A percentile compares a stretch with the other conserved stretches of the same genome.
These are phyloP conservation scores for Chytridiales sp. DNA, from an alignment of 371 early-diverging fungal species.

Conservation along the genomic window DNA sequence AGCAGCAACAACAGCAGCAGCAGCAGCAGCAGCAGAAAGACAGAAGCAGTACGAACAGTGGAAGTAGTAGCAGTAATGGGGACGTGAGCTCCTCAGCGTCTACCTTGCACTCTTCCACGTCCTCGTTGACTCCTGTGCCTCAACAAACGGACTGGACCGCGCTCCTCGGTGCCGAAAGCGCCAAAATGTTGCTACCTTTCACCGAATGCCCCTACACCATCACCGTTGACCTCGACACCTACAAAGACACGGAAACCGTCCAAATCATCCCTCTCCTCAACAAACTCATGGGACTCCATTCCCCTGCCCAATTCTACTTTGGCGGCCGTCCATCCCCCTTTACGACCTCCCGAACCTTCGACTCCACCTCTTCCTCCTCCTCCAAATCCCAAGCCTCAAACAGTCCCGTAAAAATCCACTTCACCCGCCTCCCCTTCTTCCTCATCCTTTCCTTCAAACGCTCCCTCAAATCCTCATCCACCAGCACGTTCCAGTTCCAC, in stretches of 20 bases:
- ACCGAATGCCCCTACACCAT: slow-evolving; percentile 13
- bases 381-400: background rate
- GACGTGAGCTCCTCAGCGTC: background rate
- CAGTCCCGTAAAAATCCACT: slow-evolving; percentile 10
- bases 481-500: slow-evolving; percentile 17
- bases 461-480: background rate
- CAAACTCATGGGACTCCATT: slow-evolving; percentile 24
- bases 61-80: background rate
- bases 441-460: slow-evolving; percentile 27
- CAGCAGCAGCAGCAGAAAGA: background rate
- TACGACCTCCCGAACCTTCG: background rate
- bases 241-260: slow-evolving; percentile 22
- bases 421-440: slow-evolving; percentile 27
- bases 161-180: background rate
- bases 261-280: slow-evolving; percentile 29
- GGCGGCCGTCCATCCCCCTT: slow-evolving; percentile 10
- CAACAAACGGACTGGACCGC: background rate
- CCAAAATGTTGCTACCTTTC: background rate
- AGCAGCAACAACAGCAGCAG: background rate
- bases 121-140: background rate
- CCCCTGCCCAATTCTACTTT: slow-evolving; percentile 31
- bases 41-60: background rate
- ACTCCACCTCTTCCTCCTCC: background rate
- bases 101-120: background rate
- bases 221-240: slow-evolving; percentile 20